Percentiles rank a stretch among this genome's conserved stretches.
Evolutionary conservation across 2,329 filamentous ascomycete species (phyloP).

Genomic region (Monosporascus sp.): DNA sequence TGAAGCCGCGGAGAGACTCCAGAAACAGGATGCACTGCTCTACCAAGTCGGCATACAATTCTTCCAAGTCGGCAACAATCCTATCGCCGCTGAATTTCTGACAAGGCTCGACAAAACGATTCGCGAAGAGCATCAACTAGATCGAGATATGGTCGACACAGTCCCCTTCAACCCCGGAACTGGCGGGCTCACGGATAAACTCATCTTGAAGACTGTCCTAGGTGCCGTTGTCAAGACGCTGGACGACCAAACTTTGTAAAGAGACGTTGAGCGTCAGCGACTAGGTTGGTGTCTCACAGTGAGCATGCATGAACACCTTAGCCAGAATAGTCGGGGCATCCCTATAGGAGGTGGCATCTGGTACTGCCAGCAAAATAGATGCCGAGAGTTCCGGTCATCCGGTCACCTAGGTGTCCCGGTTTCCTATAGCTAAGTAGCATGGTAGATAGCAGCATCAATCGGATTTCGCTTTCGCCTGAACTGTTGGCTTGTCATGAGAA

Average conservation of each 20-base stretch:
- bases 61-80: constrained; percentile 83
- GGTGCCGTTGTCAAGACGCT: constrained; percentile 68
- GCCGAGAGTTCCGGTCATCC: no score
- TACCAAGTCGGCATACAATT: constrained; percentile 93
- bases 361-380: no score
- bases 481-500: no score
- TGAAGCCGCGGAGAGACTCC: constrained; percentile 63
- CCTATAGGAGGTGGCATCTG: no score
- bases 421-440: no score
- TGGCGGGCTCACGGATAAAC: constrained; percentile 55
- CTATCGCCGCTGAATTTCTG: constrained; percentile 59
- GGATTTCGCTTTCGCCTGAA: no score
- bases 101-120: constrained; percentile 68
- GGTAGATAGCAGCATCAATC: no score
- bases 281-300: constrained; percentile 2
- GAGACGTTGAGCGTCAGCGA: constrained; percentile 16
- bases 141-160: constrained; percentile 87
- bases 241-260: constrained; percentile 38
- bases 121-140: constrained; percentile 46
- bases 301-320: not conserved
- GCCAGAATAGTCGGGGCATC: no score
- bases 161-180: constrained; percentile 57
- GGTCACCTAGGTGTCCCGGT: no score
- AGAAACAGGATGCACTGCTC: constrained; percentile 62
- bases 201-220: constrained; percentile 76